phyloP scores from a whole-genome alignment of 2,329 filamentous ascomycete genomes.

The Geosmithia putterillii region DNA sequence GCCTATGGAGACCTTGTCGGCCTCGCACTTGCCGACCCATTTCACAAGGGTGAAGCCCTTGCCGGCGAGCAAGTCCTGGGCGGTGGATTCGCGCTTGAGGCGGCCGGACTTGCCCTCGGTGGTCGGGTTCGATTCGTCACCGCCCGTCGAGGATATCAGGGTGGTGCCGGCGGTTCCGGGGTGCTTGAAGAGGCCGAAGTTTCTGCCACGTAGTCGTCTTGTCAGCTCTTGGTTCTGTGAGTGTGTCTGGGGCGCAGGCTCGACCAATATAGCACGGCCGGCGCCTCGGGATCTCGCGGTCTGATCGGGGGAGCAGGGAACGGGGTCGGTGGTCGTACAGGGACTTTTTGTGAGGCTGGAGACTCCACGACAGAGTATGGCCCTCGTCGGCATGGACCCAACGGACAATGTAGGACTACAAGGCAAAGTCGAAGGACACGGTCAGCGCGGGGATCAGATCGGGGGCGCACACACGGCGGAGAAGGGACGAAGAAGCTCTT shows the following conservation, averaged over 20 bases:
- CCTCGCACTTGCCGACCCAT: slow-evolving; percentile 93
- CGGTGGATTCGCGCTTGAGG: slow-evolving; percentile 47
- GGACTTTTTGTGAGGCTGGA: slow-evolving; percentile 96
- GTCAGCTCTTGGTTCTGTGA: too few relatives aligned
- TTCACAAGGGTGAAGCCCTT: slow-evolving; percentile 60
- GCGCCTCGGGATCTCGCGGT: not conserved
- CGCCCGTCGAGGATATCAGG: slow-evolving; percentile 25
- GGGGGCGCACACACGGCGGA: too few relatives aligned
- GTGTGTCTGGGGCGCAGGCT: too few relatives aligned
- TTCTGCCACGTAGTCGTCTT: slow-evolving; percentile 32
- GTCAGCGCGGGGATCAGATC: not conserved
- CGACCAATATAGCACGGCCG: too few relatives aligned
- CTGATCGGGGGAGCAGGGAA: not conserved
- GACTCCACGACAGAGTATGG: slow-evolving; percentile 92
- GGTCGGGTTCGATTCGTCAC: slow-evolving; percentile 26
- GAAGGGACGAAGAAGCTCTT: slow-evolving; percentile 9
- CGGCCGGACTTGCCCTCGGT: slow-evolving; percentile 33
- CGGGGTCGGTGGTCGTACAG: slow-evolving; percentile 40
- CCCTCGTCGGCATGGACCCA: slow-evolving; percentile 89
- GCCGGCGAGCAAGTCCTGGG: slow-evolving; percentile 50
- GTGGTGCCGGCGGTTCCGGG: slow-evolving; percentile 57
- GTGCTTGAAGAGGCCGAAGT: slow-evolving; percentile 97
- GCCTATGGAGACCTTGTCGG: slow-evolving; percentile 87
- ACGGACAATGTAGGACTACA: slow-evolving; percentile 89
- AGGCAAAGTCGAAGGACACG: not conserved